A percentile compares a stretch with the other conserved stretches of the same genome.
Conservation (phyloP, 169 alveolate species). For the Cryptosporidium ubiquitum region DNA sequence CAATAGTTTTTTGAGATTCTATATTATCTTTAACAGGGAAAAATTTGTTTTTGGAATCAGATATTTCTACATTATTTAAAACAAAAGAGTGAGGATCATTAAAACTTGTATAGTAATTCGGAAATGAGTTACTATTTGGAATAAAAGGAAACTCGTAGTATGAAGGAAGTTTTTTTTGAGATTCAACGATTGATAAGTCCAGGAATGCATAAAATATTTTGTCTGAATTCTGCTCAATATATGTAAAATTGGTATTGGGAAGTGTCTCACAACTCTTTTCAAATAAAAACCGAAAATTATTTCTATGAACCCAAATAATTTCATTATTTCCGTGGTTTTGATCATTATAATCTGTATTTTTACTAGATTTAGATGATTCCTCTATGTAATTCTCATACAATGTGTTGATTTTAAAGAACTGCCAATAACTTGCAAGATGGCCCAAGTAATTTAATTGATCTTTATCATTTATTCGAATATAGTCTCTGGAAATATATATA, state of each 20-base stretch:
- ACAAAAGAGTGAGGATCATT: background rate
- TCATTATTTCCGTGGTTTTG: constrained; percentile 7
- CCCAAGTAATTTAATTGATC: constrained; percentile 22
- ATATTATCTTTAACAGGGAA: constrained; percentile 10
- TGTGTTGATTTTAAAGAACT: constrained; percentile 35
- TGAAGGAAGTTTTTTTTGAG: background rate
- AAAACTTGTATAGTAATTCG: background rate
- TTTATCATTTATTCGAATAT: background rate
- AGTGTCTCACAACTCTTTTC: constrained; percentile 23
- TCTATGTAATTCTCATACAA: background rate
- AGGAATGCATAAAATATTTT: constrained; percentile 37
- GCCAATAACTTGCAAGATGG: constrained; percentile 69
- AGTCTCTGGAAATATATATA: background rate
- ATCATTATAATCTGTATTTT: background rate
- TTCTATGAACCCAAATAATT: constrained; percentile 54
- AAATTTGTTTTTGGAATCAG: constrained; percentile 11
- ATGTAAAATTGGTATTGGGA: background rate
- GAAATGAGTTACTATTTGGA: background rate
- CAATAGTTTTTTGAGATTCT: background rate
- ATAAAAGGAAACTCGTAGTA: constrained; percentile 21
- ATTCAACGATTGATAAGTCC: background rate
- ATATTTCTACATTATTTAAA: background rate
- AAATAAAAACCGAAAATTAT: background rate
- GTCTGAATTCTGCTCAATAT: constrained; percentile 15
- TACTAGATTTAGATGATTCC: background rate